Conservation (phyloP, 2,329 filamentous ascomycete species). For the Aspergillus versicolor region DNA sequence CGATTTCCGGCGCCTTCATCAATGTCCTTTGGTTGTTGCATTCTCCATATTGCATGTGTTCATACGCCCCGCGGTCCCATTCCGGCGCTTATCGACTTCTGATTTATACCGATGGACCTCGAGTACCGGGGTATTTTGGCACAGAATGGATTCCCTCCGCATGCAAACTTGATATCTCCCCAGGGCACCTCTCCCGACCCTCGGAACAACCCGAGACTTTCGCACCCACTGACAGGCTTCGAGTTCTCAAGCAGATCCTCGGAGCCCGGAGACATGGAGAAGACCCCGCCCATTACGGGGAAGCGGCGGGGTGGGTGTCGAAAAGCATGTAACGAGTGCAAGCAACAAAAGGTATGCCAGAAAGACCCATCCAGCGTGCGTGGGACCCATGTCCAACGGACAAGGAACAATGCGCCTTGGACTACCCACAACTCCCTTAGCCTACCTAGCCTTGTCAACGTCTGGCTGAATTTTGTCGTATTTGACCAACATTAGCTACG, state of each 20-base stretch:
- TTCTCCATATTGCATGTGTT: constrained; percentile 23
- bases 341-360: constrained; percentile 62
- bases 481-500: constrained; percentile 49
- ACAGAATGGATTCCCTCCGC: constrained; percentile 32
- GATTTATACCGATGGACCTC: constrained; percentile 36
- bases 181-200: constrained; percentile 31
- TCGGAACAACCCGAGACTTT: constrained; percentile 34
- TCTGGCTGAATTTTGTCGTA: constrained; percentile 18
- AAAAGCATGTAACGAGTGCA: constrained; percentile 65
- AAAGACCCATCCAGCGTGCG: neutral
- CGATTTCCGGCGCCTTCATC: constrained; percentile 39
- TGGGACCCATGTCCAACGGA: neutral
- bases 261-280: constrained; percentile 39
- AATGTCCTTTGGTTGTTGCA: constrained; percentile 22
- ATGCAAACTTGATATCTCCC: constrained; percentile 28
- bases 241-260: constrained; percentile 32
- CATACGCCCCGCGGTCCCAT: constrained; percentile 27
- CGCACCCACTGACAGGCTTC: constrained; percentile 30
- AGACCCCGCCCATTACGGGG: constrained; percentile 48
- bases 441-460: neutral
- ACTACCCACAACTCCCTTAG: neutral
- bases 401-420: neutral
- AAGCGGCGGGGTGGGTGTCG: constrained; percentile 42
- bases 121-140: constrained; percentile 35
- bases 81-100: constrained; percentile 24